Conservation (phyloP, 2,329 filamentous ascomycete species). For the Nannizzia gypsea region DNA sequence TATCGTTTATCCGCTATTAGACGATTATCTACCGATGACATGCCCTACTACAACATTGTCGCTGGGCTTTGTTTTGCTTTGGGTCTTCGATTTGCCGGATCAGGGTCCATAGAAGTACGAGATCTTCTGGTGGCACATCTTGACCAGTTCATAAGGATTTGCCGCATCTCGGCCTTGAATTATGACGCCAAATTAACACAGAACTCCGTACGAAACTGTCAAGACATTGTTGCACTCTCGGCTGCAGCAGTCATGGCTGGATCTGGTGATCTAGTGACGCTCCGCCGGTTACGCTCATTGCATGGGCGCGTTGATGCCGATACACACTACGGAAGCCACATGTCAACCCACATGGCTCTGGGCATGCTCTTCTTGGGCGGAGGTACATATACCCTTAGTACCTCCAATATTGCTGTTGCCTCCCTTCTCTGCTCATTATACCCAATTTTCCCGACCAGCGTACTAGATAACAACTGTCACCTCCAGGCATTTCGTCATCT, state of each 20-base stretch:
- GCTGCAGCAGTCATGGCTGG: constrained; percentile 88
- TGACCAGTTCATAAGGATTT: constrained; percentile 73
- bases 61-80: constrained; percentile 72
- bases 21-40: constrained; percentile 63
- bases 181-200: constrained; percentile 80
- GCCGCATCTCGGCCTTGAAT: constrained; percentile 47
- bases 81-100: constrained; percentile 62
- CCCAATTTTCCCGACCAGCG: constrained; percentile 74
- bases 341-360: constrained; percentile 84
- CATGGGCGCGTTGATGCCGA: constrained; percentile 77
- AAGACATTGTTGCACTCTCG: constrained; percentile 73
- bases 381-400: constrained; percentile 83
- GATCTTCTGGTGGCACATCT: constrained; percentile 75
- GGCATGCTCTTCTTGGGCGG: constrained; percentile 85
- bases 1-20: constrained; percentile 49
- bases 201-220: constrained; percentile 77
- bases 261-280: constrained; percentile 74
- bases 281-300: constrained; percentile 72
- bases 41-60: constrained; percentile 87
- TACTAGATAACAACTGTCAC: constrained; percentile 89
- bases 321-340: constrained; percentile 83
- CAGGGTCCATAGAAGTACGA: constrained; percentile 56
- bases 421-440: constrained; percentile 86
- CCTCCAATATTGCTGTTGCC: constrained; percentile 74
- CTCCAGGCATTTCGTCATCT: constrained; percentile 94